Evolutionary conservation across 148 eudicot species (phyloP), one percentile per base, ranked within the genome.

Genomic region (Rhododendron molle): DNA sequence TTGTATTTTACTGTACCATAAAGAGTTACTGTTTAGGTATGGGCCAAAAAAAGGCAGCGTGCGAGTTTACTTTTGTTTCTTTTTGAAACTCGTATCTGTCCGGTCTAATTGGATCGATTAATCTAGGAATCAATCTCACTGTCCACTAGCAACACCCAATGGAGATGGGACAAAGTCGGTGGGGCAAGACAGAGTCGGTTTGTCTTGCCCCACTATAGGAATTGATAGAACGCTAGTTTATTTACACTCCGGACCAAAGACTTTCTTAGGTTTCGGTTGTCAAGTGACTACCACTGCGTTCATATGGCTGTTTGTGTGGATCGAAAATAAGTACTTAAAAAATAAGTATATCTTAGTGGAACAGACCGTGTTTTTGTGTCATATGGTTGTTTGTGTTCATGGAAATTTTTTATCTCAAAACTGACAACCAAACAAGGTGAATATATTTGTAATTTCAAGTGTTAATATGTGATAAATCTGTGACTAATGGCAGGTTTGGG

Each of bases 401-500:
- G 4, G 34, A 26, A 26, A 52, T 2, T 13, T 13, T 52, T 14
- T 14, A 52, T 52, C 20, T 52, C 56, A 52, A 52, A 52, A 52
- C 4, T 0, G 16, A 52, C 4, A 1, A 52, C 20, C 60, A 54
- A 18, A 54, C 5, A 18, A 54, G 2, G 2, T 16, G 21, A 54
- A 54, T 54, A 16, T 3, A 0, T 54, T 54, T 16, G 12, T 21
- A 49, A 18, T 71, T 83, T 32, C 2, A n/a, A n/a, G 10, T 30
- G 32, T 20, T 71, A 20, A 83, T 60, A 34, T 36, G 21, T 16
- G 32, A 14, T 65, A 5, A 15, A 9, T 34, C 7, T 28, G 28
- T 81, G 23, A 80, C 3, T n/a, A 54, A 81, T 73, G 14, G 44
- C 92, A 96, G 99, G 89, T 95, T 86, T 89, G 99, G 99, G 44